Evolutionary conservation across 1,284 basidiomycete genomes (phyloP), one percentile per base, ranked within the genome.

Genomic region (Megacollybia platyphylla): DNA sequence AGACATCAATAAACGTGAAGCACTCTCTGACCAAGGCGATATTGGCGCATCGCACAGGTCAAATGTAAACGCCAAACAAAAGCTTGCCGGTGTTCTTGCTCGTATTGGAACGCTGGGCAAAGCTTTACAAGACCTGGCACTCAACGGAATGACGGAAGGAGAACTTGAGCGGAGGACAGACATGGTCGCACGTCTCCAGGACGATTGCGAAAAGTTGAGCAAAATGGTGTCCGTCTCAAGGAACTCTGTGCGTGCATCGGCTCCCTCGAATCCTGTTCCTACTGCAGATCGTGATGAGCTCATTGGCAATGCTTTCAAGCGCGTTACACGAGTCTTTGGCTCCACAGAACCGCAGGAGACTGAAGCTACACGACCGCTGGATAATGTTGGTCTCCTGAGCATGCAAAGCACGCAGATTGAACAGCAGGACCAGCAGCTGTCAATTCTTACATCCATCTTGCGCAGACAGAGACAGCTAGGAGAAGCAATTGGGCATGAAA

Each of bases 391-490:
- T 2, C 57, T 97, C 26, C 56, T 93, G 17, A 74, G 82, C 50
- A 65, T 93, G 43, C 93, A 97, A 57, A 70, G 83, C 51, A 65
- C 68, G 17, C 79, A 87, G 59, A 83, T 97, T 58, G 72, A 80
- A 38, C 69, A 81, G 46, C 94, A 98, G 60, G 93, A 97, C 54
- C 56, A 68, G 26, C 85, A 93, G 54, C 70, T 96, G 20, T 67
- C 79, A 8, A 75, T 82, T 49, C 67, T 98, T 31, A 80, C 86
- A 0, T 73, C 86, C 0, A 79, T 96, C 46, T 65, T 98, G n/a
- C 75, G 78, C 48, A 71, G 89, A 34, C 93, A 97, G 63, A 73
- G 80, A 51, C 78, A 86, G 43, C 73, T 97, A 38, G 94, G 93
- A 7, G 69, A 87, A 49, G 89, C 91, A 11, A 97, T 98, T 49